phyloP scores from a whole-genome alignment of 768 basidiomycete genomes.

The Mycena latifolia region DNA sequence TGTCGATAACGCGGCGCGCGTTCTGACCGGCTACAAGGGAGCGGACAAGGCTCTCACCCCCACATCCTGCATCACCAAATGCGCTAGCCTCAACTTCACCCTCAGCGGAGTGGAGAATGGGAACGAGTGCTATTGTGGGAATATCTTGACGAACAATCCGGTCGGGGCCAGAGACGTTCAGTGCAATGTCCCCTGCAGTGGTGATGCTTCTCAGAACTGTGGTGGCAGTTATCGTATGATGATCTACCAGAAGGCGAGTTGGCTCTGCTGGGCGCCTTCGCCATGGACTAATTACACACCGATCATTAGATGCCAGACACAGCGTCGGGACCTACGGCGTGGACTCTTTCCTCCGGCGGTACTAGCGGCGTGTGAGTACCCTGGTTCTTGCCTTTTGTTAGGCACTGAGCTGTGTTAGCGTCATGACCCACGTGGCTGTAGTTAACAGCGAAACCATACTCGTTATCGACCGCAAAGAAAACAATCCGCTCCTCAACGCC shows the following conservation, averaged over 20 bases:
- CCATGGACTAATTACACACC: background rate
- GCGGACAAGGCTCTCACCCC: conserved; percentile 24
- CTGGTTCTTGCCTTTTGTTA: background rate
- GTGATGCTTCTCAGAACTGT: conserved; percentile 27
- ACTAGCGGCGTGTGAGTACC: conserved; percentile 28
- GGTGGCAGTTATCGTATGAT: conserved; percentile 20
- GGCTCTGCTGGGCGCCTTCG: background rate
- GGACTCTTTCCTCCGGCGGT: conserved; percentile 26
- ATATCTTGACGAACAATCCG: conserved; percentile 26
- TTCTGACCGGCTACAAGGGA: conserved; percentile 19
- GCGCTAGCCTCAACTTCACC: conserved; percentile 5
- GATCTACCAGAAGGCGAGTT: conserved; percentile 26
- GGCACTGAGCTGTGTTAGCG: conserved; percentile 1
- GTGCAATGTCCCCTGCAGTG: conserved; percentile 18
- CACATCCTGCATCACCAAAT: conserved; percentile 26
- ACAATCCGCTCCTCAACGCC: conserved; percentile 25
- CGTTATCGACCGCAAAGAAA: conserved; percentile 31
- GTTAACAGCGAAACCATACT: conserved; percentile 24
- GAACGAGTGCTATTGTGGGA: conserved; percentile 29
- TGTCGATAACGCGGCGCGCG: conserved; percentile 23
- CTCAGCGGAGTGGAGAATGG: conserved; percentile 29
- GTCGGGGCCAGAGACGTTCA: conserved; percentile 20
- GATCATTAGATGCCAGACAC: conserved; percentile 6
- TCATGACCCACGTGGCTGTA: conserved; percentile 31
- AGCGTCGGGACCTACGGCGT: conserved; percentile 22